Percentiles rank a stretch among this genome's conserved stretches.
Evolutionary conservation across 2,329 filamentous ascomycete species (phyloP).

Genomic region (Curvularia eragrostidis): DNA sequence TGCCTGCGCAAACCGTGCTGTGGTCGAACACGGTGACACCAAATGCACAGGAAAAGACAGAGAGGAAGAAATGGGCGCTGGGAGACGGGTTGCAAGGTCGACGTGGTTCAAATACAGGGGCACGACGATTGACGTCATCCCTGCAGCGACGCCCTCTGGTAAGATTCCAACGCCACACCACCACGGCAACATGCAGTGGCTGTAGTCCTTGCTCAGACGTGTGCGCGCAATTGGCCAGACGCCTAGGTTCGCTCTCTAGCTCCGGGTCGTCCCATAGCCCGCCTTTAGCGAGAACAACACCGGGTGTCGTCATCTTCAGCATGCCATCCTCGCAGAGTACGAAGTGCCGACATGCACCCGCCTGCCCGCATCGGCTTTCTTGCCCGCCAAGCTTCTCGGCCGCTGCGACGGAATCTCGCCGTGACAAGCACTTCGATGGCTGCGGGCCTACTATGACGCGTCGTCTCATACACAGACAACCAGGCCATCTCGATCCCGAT

Average conservation of each 20-base stretch:
- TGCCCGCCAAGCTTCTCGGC: not conserved
- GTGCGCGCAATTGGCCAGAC: not conserved
- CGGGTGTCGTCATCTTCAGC: not conserved
- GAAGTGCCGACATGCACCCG: not conserved
- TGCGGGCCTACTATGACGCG: not conserved
- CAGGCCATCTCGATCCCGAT: not conserved
- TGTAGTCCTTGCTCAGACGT: not conserved
- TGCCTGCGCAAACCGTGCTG: not conserved
- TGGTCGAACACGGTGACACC: not conserved
- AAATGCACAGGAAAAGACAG: not conserved
- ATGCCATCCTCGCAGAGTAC: not conserved
- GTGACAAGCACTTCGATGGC: not conserved
- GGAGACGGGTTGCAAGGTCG: not conserved
- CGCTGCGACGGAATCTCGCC: not conserved
- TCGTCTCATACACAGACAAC: not conserved
- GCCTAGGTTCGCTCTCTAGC: not conserved
- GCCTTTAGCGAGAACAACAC: not conserved
- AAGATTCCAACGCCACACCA: not conserved
- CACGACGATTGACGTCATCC: conserved; percentile 5
- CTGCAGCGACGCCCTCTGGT: not conserved
- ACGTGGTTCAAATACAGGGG: conserved; percentile 6
- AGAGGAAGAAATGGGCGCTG: not conserved
- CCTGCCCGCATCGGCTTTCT: not conserved
- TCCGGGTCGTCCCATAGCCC: conserved; percentile 1
- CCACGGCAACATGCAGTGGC: not conserved